These are phyloP conservation scores for Astrephomene gubernaculifera DNA, from an alignment of 139 green algal genomes.

Conservation along the genomic window DNA sequence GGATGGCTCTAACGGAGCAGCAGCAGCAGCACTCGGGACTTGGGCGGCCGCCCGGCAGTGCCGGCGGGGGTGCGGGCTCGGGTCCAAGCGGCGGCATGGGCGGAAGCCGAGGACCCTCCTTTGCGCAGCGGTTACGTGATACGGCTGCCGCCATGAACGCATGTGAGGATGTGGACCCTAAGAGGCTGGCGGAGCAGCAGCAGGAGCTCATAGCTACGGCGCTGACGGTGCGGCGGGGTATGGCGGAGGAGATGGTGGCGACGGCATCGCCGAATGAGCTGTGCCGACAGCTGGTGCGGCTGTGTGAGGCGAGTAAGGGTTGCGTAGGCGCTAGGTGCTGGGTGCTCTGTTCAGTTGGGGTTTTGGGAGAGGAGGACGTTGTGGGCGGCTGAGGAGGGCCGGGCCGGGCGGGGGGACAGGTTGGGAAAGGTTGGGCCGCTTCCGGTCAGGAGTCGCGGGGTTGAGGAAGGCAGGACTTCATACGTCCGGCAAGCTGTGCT, in stretches of 20 bases:
- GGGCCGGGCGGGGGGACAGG: no score
- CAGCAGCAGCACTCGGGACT: background rate
- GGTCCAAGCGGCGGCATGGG: conserved; percentile 3
- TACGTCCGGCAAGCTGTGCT: no score
- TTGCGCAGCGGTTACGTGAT: conserved; percentile 46
- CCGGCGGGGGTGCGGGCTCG: background rate
- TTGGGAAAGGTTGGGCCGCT: no score
- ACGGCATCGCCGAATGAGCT: conserved; percentile 36
- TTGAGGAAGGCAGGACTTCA: no score
- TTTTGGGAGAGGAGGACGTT: no score
- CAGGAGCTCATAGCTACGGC: conserved; percentile 29
- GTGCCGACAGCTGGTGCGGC: conserved; percentile 43
- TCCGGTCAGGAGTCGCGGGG: no score
- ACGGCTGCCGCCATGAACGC: conserved; percentile 45
- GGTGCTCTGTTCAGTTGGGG: no score
- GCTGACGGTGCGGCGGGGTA: background rate
- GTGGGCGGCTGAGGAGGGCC: no score
- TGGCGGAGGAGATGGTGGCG: conserved; percentile 40
- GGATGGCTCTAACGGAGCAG: conserved; percentile 9
- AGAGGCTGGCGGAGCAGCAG: conserved; percentile 21
- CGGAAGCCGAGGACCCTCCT: conserved; percentile 5
- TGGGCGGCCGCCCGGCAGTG: background rate
- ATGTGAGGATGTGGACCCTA: conserved; percentile 41
- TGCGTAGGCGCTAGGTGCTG: no score
- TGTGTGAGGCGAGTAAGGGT: conserved; percentile 53